These are phyloP conservation scores for Neurospora sp. DNA, from an alignment of 495 filamentous ascomycete genomes.

Conservation along the genomic window DNA sequence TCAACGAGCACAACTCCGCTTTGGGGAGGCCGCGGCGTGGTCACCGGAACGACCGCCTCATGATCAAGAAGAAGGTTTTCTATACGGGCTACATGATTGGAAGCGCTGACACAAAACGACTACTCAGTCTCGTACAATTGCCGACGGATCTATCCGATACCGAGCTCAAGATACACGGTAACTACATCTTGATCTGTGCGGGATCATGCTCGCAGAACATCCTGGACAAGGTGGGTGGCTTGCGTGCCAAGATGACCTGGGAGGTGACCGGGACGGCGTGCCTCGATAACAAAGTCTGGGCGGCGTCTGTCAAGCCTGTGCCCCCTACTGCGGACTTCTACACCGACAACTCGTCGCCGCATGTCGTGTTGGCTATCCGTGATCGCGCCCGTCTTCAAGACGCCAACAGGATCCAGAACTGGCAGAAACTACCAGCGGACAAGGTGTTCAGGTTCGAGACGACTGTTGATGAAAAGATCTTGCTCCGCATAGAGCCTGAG, in stretches of 20 bases:
- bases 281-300: constrained; percentile 78
- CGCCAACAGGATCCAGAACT: constrained; percentile 71
- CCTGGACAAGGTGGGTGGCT: constrained; percentile 72
- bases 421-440: constrained; percentile 65
- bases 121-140: constrained; percentile 56
- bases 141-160: constrained; percentile 45
- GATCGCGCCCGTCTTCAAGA: constrained; percentile 67
- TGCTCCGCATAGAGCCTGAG: constrained; percentile 71
- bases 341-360: constrained; percentile 62
- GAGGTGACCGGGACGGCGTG: constrained; percentile 64
- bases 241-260: constrained; percentile 75
- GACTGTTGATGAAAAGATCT: constrained; percentile 73
- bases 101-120: constrained; percentile 52
- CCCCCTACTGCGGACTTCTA: constrained; percentile 53
- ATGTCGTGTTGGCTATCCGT: constrained; percentile 66
- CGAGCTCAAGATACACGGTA: constrained; percentile 76
- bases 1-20: constrained; percentile 70
- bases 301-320: constrained; percentile 64
- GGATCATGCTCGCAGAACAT: constrained; percentile 56
- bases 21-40: constrained; percentile 24
- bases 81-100: constrained; percentile 91
- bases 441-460: constrained; percentile 62
- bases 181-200: constrained; percentile 81
- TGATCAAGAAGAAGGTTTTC: constrained; percentile 78
- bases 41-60: constrained; percentile 34